phyloP scores from a whole-genome alignment of 768 basidiomycete genomes.

The Tricholoma sp. region DNA sequence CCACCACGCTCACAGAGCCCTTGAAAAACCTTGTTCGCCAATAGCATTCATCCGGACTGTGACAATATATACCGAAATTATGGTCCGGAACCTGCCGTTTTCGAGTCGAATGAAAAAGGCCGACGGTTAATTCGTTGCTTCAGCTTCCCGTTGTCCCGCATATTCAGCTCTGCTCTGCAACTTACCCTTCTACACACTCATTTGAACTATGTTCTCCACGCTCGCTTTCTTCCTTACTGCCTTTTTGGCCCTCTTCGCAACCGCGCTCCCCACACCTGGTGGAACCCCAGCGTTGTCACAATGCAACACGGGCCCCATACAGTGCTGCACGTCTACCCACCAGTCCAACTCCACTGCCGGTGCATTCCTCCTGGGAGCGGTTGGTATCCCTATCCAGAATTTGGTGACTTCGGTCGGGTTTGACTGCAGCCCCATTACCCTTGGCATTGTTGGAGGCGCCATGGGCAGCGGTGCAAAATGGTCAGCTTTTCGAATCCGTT shows the following conservation, averaged over 20 bases:
- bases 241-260: not conserved
- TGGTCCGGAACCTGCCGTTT: not conserved
- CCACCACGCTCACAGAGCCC: not conserved
- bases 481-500: not conserved
- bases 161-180: not conserved
- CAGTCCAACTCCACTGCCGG: not conserved
- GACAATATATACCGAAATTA: not conserved
- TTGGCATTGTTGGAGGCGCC: not conserved
- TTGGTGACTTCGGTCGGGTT: not conserved
- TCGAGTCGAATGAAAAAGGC: not conserved
- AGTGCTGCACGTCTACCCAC: not conserved
- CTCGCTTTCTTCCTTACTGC: not conserved
- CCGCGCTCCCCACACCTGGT: not conserved
- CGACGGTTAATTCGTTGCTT: not conserved
- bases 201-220: not conserved
- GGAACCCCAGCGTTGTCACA: not conserved
- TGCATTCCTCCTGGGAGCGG: not conserved
- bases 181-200: not conserved
- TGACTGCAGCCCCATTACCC: not conserved
- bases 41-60: too few species aligned
- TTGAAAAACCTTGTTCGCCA: not conserved
- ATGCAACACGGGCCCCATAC: not conserved
- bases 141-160: not conserved
- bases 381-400: not conserved
- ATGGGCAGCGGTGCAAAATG: not conserved